Conservation (phyloP, 805 yeast species). For the Cyberlindnera xylosilytica region DNA sequence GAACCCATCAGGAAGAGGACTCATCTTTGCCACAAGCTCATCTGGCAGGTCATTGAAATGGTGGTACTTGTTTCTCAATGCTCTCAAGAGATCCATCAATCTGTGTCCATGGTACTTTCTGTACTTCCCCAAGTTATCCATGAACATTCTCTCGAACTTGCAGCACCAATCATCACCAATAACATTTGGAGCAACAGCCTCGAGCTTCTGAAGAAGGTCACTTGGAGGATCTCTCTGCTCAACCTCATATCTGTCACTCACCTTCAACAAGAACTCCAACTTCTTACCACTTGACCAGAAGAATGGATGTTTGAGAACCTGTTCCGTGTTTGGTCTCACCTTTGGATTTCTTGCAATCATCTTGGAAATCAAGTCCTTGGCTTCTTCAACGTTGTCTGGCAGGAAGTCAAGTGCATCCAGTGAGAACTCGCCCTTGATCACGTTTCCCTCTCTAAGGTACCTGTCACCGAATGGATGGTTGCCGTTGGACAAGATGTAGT, state of each 20-base stretch:
- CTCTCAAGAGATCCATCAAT: slow-evolving; percentile 82
- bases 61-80: slow-evolving; percentile 89
- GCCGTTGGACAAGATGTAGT: slow-evolving; percentile 79
- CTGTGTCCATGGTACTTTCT: slow-evolving; percentile 80
- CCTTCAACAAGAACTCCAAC: slow-evolving; percentile 79
- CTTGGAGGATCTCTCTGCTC: slow-evolving; percentile 81
- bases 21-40: slow-evolving; percentile 59
- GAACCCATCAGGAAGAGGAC: slow-evolving; percentile 82
- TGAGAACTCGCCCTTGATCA: slow-evolving; percentile 60
- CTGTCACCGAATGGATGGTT: slow-evolving; percentile 94
- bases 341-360: slow-evolving; percentile 74
- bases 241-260: slow-evolving; percentile 87
- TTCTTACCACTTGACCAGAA: slow-evolving; percentile 79
- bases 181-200: slow-evolving; percentile 45
- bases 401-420: slow-evolving; percentile 21
- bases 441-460: slow-evolving; percentile 84
- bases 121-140: slow-evolving; percentile 85
- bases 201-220: slow-evolving; percentile 51
- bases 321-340: slow-evolving; percentile 65
- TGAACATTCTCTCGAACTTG: slow-evolving; percentile 66
- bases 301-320: slow-evolving; percentile 77
- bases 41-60: slow-evolving; percentile 88
- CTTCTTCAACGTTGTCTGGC: slow-evolving; percentile 52
- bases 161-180: slow-evolving; percentile 75
- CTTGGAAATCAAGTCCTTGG: slow-evolving; percentile 62